Conservation (phyloP, 1,284 basidiomycete species). For the Tilletia horrida region DNA sequence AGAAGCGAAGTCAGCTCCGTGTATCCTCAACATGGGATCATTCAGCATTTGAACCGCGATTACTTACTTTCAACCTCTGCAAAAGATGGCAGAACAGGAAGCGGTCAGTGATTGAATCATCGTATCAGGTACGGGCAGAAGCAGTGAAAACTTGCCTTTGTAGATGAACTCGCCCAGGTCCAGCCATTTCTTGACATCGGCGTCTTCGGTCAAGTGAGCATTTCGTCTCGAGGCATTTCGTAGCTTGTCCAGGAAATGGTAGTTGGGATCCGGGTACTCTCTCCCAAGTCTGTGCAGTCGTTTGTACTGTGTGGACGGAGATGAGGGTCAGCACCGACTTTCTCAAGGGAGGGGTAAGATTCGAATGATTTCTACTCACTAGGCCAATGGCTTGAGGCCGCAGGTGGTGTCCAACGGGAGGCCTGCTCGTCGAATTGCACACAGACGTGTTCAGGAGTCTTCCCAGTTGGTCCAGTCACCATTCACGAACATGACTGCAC, state of each 20-base stretch:
- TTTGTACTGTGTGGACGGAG: neutral
- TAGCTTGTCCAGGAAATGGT: conserved; percentile 50
- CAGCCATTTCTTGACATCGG: conserved; percentile 44
- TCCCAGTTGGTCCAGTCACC: no score
- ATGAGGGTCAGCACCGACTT: neutral
- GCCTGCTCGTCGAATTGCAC: neutral
- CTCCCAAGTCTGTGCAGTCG: conserved; percentile 51
- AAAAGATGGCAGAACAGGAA: neutral
- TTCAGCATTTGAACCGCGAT: neutral
- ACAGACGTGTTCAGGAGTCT: no score
- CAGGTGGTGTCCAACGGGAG: conserved; percentile 8
- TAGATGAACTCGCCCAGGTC: conserved; percentile 47
- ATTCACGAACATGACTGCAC: no score
- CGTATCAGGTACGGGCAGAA: no score
- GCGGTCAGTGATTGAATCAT: neutral
- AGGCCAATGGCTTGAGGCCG: conserved; percentile 5
- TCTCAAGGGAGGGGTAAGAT: neutral
- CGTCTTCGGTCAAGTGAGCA: conserved; percentile 47
- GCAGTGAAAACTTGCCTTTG: conserved; percentile 35
- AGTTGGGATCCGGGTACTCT: conserved; percentile 53
- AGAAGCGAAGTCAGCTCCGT: neutral
- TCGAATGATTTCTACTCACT: neutral
- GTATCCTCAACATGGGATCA: neutral
- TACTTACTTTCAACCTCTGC: conserved; percentile 16
- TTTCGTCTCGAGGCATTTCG: conserved; percentile 41